Evolutionary conservation across 1,284 basidiomycete species (phyloP).

Genomic region (Irpex rosettiformis): DNA sequence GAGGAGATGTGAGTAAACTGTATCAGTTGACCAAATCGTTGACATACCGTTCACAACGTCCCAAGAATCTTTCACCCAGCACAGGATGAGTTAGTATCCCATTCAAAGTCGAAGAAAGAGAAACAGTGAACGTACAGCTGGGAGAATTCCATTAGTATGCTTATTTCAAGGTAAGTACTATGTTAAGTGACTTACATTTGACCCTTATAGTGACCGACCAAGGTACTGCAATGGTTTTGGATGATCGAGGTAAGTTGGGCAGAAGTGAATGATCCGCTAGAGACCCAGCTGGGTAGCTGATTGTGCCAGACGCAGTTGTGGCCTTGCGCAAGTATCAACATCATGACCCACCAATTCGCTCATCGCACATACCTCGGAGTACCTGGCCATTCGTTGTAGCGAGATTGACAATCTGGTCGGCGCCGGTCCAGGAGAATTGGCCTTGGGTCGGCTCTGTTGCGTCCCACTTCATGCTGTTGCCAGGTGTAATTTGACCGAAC

Average conservation of each 20-base stretch:
- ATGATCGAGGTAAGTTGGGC: conserved; percentile 42
- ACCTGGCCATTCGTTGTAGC: conserved; percentile 42
- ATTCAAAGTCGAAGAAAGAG: not conserved
- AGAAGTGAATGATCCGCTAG: conserved; percentile 38
- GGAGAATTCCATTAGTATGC: not conserved
- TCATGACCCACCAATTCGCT: not conserved
- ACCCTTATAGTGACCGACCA: conserved; percentile 48
- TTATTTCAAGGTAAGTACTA: not conserved
- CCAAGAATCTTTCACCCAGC: conserved; percentile 30
- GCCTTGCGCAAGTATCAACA: conserved; percentile 14
- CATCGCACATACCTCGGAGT: conserved; percentile 20
- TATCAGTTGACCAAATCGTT: not conserved
- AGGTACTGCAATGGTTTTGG: conserved; percentile 40
- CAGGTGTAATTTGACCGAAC: conserved; percentile 51
- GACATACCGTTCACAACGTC: conserved; percentile 37
- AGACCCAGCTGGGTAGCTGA: conserved; percentile 51
- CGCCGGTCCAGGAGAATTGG: conserved; percentile 42
- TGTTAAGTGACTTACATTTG: conserved; percentile 37
- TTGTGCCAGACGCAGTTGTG: conserved; percentile 57
- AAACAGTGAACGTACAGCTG: conserved; percentile 23
- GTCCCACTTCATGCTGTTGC: conserved; percentile 59
- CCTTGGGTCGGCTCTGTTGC: conserved; percentile 51
- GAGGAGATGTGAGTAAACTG: not conserved
- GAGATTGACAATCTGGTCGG: conserved; percentile 42
- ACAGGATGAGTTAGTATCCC: too few relatives aligned